Conservation (phyloP, 352 stramenopile species). For the Phytophthora cajani region DNA sequence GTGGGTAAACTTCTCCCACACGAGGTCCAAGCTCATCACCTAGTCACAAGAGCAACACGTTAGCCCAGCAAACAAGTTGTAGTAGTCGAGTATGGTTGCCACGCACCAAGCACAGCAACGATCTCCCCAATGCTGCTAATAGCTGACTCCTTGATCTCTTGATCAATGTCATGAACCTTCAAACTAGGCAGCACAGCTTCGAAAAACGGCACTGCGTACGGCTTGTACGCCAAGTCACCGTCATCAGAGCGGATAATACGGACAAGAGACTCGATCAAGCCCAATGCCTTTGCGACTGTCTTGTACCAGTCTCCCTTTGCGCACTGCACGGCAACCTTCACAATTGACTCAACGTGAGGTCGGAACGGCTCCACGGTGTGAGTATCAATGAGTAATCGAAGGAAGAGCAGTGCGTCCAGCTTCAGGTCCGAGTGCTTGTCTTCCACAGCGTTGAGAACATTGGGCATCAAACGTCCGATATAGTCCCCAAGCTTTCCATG, state of each 20-base stretch:
- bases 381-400: conserved; percentile 93
- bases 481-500: conserved; percentile 76
- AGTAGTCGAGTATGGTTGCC: background rate
- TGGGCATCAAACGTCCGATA: conserved; percentile 79
- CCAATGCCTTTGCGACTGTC: conserved; percentile 95
- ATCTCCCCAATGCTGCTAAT: conserved; percentile 93
- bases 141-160: conserved; percentile 99
- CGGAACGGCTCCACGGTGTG: conserved; percentile 86
- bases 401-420: conserved; percentile 94
- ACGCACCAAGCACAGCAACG: conserved; percentile 74
- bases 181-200: conserved; percentile 95
- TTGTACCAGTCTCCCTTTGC: conserved; percentile 99
- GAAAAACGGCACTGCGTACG: conserved; percentile 88
- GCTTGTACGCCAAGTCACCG: conserved; percentile 44
- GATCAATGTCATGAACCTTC: conserved; percentile 96
- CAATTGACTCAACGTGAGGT: conserved; percentile 79
- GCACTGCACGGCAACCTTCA: conserved; percentile 88
- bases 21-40: conserved; percentile 84
- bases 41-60: conserved; percentile 28
- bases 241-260: conserved; percentile 70
- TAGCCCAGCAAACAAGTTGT: background rate
- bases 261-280: conserved; percentile 93
- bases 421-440: conserved; percentile 96
- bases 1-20: conserved; percentile 85
- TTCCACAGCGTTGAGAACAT: conserved; percentile 86